Evolutionary conservation across 176 grass and related monocot species (phyloP).

Genomic region (Aegilops speltoides): DNA sequence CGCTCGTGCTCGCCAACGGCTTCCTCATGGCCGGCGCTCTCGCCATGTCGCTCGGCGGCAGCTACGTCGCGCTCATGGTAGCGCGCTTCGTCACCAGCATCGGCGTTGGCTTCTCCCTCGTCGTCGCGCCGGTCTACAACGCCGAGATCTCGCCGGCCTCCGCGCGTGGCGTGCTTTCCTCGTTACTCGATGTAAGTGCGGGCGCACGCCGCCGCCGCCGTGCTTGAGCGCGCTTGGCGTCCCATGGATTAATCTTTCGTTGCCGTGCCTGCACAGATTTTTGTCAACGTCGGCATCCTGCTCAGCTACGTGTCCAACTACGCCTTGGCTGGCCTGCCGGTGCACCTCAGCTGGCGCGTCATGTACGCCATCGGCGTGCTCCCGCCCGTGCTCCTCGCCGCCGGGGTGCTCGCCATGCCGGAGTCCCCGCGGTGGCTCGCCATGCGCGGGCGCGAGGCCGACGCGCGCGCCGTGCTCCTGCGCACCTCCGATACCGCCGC

Average conservation of each 20-base stretch:
- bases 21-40: background rate
- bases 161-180: background rate
- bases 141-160: background rate
- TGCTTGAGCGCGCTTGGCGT: background rate
- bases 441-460: background rate
- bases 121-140: background rate
- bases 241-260: background rate
- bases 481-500: background rate
- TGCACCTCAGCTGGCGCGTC: background rate
- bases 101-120: background rate
- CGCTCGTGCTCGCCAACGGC: background rate
- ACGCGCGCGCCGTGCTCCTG: background rate
- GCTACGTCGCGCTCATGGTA: background rate
- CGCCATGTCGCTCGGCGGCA: background rate
- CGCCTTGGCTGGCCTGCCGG: background rate
- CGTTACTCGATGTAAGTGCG: background rate
- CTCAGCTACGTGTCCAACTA: background rate
- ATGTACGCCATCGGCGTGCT: background rate
- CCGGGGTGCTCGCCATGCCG: background rate
- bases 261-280: background rate
- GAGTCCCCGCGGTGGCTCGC: background rate
- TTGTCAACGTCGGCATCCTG: background rate
- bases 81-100: background rate
- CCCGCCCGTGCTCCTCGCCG: background rate
- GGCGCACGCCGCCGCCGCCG: too few relatives aligned